Conservation (phyloP, 805 yeast genomes). For the Saccharomycopsis guyanensis region DNA sequence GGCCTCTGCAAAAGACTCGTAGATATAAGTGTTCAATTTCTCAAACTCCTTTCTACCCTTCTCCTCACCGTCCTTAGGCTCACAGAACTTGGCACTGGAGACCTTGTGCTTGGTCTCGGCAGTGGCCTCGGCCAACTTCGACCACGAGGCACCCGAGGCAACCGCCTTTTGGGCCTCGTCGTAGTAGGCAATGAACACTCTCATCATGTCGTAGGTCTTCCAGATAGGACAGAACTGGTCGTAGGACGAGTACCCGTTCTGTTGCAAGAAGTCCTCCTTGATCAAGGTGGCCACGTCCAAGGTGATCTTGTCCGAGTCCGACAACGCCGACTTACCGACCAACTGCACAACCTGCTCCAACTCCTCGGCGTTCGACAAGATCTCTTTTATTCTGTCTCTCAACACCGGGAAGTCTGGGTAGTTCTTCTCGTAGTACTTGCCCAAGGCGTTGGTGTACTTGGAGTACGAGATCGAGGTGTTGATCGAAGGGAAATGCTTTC, state of each 20-base stretch:
- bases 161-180: constrained; percentile 98
- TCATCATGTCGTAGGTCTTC: constrained; percentile 99
- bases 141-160: constrained; percentile 90
- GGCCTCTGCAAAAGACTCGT: constrained; percentile 92
- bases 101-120: constrained; percentile 88
- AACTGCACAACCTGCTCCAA: constrained; percentile 98
- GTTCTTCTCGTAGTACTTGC: constrained; percentile 75
- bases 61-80: constrained; percentile 85
- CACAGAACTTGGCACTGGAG: constrained; percentile 90
- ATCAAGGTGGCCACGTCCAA: constrained; percentile 85
- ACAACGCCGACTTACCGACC: constrained; percentile 96
- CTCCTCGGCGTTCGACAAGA: constrained; percentile 94
- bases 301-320: constrained; percentile 94
- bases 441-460: constrained; percentile 83
- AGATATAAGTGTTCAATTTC: constrained; percentile 62
- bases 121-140: constrained; percentile 82
- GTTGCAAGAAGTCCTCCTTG: constrained; percentile 98
- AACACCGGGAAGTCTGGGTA: constrained; percentile 87
- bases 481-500: constrained; percentile 99
- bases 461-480: constrained; percentile 96
- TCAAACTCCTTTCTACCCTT: constrained; percentile 73
- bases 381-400: constrained; percentile 90
- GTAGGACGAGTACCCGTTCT: constrained; percentile 96
- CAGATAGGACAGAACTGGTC: constrained; percentile 99
- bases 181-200: constrained; percentile 79